These are phyloP conservation scores for Jaapia argillacea DNA, from an alignment of 768 basidiomycete genomes.

Conservation along the genomic window DNA sequence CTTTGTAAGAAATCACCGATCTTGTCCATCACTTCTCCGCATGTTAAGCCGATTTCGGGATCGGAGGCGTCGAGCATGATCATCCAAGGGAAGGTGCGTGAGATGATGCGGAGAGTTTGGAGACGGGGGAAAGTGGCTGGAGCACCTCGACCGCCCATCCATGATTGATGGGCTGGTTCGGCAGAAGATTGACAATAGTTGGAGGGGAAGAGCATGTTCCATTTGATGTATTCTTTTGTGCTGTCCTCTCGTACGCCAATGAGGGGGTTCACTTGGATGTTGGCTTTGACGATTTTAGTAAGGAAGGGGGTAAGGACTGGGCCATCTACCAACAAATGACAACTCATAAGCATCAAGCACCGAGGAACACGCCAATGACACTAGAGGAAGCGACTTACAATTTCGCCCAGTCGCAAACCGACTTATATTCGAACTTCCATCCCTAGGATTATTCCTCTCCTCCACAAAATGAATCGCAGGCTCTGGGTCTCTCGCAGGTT, in stretches of 20 bases:
- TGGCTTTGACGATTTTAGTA: constrained; percentile 35
- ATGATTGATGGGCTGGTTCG: constrained; percentile 51
- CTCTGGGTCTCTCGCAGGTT: constrained; percentile 12
- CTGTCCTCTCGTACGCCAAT: constrained; percentile 33
- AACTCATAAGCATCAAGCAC: too few relatives aligned
- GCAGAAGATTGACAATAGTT: constrained; percentile 50
- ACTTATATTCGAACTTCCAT: constrained; percentile 21
- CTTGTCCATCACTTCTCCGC: constrained; percentile 52
- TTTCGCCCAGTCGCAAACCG: constrained; percentile 30
- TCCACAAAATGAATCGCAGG: constrained; percentile 7
- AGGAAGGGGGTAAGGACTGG: constrained; percentile 62
- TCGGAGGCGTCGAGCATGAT: constrained; percentile 37
- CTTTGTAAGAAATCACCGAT: constrained; percentile 41
- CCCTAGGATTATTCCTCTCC: constrained; percentile 15
- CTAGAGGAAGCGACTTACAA: constrained; percentile 22
- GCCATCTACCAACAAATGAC: constrained; percentile 34
- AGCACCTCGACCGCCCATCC: constrained; percentile 52
- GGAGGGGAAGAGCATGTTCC: constrained; percentile 67
- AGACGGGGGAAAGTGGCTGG: constrained; percentile 62
- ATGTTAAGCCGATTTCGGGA: constrained; percentile 46
- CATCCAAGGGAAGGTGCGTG: constrained; percentile 44
- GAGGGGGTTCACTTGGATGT: constrained; percentile 50
- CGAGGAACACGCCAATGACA: constrained; percentile 2
- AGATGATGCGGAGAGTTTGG: constrained; percentile 40
- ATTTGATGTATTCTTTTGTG: constrained; percentile 38